Evolutionary conservation across 495 filamentous ascomycete genomes (phyloP).

Genomic region (Penicillium canariense): DNA sequence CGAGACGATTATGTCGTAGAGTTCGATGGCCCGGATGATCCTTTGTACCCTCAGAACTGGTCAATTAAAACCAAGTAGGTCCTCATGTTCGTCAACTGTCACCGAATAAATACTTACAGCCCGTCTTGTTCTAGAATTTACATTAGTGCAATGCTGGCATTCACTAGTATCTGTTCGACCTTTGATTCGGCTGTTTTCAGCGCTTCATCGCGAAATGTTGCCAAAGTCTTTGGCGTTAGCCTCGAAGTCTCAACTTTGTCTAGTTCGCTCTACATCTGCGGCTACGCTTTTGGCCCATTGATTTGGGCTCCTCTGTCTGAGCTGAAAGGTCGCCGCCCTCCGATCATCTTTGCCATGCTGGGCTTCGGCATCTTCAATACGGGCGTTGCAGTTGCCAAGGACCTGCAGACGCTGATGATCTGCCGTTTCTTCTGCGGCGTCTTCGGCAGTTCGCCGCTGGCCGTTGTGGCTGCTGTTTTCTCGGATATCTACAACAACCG

Average conservation of each 20-base stretch:
- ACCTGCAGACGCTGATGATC: slow-evolving; percentile 56
- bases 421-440: slow-evolving; percentile 68
- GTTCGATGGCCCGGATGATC: slow-evolving; percentile 68
- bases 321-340: slow-evolving; percentile 54
- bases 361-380: slow-evolving; percentile 57
- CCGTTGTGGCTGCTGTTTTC: slow-evolving; percentile 86
- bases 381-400: slow-evolving; percentile 58
- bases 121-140: slow-evolving; percentile 14
- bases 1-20: slow-evolving; percentile 53
- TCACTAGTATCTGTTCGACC: slow-evolving; percentile 39
- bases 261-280: slow-evolving; percentile 56
- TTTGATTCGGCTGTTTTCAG: slow-evolving; percentile 40
- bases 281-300: slow-evolving; percentile 59
- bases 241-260: slow-evolving; percentile 54
- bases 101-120: background rate
- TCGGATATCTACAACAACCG: slow-evolving; percentile 85
- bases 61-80: slow-evolving; percentile 65
- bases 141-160: slow-evolving; percentile 36
- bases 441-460: slow-evolving; percentile 67
- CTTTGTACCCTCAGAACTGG: slow-evolving; percentile 81
- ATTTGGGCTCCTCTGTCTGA: slow-evolving; percentile 69
- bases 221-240: slow-evolving; percentile 48
- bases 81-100: background rate
- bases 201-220: slow-evolving; percentile 17
- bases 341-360: slow-evolving; percentile 54